Percentiles rank a stretch among this genome's conserved stretches.
Evolutionary conservation across 164 flowering plant species (phyloP).

Genomic region (Macadamia tetraphylla): DNA sequence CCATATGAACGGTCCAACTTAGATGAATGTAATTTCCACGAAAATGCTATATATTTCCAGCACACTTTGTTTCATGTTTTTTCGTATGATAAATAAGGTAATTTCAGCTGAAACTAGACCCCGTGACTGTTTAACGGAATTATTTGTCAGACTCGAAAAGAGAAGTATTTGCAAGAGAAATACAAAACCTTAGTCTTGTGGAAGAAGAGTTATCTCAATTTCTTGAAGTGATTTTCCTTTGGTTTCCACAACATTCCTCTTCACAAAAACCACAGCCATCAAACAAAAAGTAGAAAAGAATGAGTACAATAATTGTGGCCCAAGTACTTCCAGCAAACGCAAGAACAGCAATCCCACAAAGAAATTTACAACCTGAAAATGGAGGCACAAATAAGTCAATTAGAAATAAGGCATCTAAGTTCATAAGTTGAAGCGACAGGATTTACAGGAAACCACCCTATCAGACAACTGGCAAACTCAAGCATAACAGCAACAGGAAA

Average conservation of each 20-base stretch:
- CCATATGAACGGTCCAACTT: background rate
- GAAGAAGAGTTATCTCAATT: conserved; percentile 90
- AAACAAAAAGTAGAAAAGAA: conserved; percentile 63
- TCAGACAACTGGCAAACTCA: no score
- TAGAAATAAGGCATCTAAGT: no score
- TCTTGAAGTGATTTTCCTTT: conserved; percentile 96
- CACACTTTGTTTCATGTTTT: background rate
- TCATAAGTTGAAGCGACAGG: no score
- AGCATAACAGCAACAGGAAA: no score
- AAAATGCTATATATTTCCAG: background rate
- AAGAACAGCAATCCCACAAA: conserved; percentile 88
- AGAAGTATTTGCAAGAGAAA: background rate
- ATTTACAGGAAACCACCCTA: no score
- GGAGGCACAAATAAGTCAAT: no score
- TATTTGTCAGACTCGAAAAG: no score
- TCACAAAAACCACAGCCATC: conserved; percentile 69
- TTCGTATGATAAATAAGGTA: background rate
- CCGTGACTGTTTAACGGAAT: background rate
- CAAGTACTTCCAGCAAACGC: conserved; percentile 73
- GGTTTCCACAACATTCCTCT: conserved; percentile 83
- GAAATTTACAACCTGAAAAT: conserved; percentile 77
- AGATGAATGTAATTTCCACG: background rate
- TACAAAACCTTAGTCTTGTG: conserved; percentile 22
- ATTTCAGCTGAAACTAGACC: background rate
- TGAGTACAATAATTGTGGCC: conserved; percentile 63